Base-by-base conservation (phyloP, 306 rosid species). In the Dalbergia cochinchinensis region DNA sequence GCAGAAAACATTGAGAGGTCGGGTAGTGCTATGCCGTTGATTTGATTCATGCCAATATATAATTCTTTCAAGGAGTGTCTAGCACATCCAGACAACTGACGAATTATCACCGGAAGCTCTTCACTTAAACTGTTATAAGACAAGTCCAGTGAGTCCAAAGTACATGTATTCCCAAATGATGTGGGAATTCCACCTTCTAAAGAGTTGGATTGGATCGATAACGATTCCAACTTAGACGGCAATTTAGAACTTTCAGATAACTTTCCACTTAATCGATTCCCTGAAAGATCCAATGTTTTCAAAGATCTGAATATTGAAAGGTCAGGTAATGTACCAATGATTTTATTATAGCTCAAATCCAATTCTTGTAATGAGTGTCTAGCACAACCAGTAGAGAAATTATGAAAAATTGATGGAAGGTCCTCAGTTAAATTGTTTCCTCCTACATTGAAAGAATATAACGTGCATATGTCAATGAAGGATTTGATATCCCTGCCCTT, bases 361-460 rank as follows among this genome's bases (percentile, higher is more conserved):
- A 83, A 65, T 7, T 47, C 19, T 64, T 79, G 45, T 0, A 86
- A 4, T 4, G 85, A 83, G 67, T 75, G 1, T 60, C 68, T 51
- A n/a, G 16, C 67, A 76, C 85, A 82, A 3, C 72, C 78, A 5
- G 4, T 7, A 5, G 81, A 76, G 20, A 82, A 26, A 61, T 76
- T 31, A 18, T 37, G 67, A 68, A 82, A 9, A 69, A 75, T 20
- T 4, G 72, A 22, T 7, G 80, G n/a, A 67, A 78, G 37, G 0
- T 59, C 60, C 6, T 41, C 57, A 5, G 0, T 22, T 7, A 78
- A 39, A 18, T 31, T 50, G 66, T 5, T 82, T 1, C 0, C 0
- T 0, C 0, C 0, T 12, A 82, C 0, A 12, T 3, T 0, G 11
- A 82, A 16, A 6, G 47, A 35, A 0, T 4, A 31, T 13, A 82